Percentiles rank a stretch among this genome's conserved stretches.
Evolutionary conservation across 352 stramenopile genomes (phyloP).

Genomic region (Phytophthora citrophthora): DNA sequence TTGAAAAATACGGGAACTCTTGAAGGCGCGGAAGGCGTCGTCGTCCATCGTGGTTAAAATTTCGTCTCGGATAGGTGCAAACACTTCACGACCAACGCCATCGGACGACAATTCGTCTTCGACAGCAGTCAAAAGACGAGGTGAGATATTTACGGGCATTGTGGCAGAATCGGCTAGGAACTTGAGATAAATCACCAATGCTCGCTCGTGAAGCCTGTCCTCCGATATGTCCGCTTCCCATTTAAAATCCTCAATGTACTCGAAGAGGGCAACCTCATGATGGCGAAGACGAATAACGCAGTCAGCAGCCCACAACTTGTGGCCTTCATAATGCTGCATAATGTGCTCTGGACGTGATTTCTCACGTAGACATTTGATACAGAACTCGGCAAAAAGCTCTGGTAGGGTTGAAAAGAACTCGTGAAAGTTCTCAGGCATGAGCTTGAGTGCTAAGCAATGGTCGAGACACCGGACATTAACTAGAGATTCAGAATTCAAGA

Average conservation of each 20-base stretch:
- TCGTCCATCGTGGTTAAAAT: constrained; percentile 64
- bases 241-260: constrained; percentile 74
- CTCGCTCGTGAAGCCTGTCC: constrained; percentile 55
- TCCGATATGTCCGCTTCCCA: constrained; percentile 62
- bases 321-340: constrained; percentile 74
- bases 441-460: constrained; percentile 54
- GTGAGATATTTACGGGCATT: constrained; percentile 42
- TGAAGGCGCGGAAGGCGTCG: constrained; percentile 56
- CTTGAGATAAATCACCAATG: constrained; percentile 66
- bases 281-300: constrained; percentile 50
- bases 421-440: constrained; percentile 49
- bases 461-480: constrained; percentile 45
- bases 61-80: constrained; percentile 46
- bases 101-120: constrained; percentile 53
- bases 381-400: constrained; percentile 71
- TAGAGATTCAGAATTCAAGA: constrained; percentile 46
- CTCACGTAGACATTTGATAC: constrained; percentile 68
- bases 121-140: constrained; percentile 34
- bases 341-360: constrained; percentile 54
- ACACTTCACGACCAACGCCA: constrained; percentile 48
- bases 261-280: constrained; percentile 63
- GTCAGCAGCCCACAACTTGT: constrained; percentile 65
- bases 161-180: constrained; percentile 50
- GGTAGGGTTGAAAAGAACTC: constrained; percentile 63
- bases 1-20: constrained; percentile 46